Percentiles rank a stretch among this genome's conserved stretches.
These are phyloP conservation scores for Globisporangium echinulatum DNA, from an alignment of 352 stramenopile species.

Conservation along the genomic window DNA sequence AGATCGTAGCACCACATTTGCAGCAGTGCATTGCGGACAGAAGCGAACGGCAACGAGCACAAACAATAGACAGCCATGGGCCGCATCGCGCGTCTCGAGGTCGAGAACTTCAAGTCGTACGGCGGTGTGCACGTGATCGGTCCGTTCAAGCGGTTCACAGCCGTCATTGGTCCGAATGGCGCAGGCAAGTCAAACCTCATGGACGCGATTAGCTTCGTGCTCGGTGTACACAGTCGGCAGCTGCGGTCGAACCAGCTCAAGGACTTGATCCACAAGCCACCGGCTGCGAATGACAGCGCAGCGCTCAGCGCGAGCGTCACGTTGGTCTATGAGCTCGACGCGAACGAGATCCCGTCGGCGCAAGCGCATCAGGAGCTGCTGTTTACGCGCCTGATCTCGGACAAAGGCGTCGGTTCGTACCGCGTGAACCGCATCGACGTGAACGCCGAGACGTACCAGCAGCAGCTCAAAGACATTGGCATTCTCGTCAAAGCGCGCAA, in stretches of 20 bases:
- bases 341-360: conserved; percentile 46
- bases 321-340: conserved; percentile 89
- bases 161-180: conserved; percentile 97
- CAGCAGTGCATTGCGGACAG: not conserved
- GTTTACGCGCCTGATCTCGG: conserved; percentile 93
- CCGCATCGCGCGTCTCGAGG: conserved; percentile 90
- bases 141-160: conserved; percentile 97
- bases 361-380: conserved; percentile 61
- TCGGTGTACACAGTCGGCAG: conserved; percentile 95
- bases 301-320: conserved; percentile 85
- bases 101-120: conserved; percentile 99
- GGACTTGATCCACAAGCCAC: conserved; percentile 92
- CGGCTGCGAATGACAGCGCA: conserved; percentile 29
- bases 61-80: conserved; percentile 42
- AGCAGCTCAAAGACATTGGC: conserved; percentile 91
- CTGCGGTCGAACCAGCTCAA: conserved; percentile 94
- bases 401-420: conserved; percentile 86
- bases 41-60: not conserved
- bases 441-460: conserved; percentile 91
- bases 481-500: conserved; percentile 99
- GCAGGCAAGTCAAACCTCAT: conserved; percentile 92
- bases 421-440: conserved; percentile 75
- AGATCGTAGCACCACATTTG: no score
- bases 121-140: conserved; percentile 90
- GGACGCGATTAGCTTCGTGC: conserved; percentile 97